Base-by-base conservation (phyloP, 2,329 filamentous ascomycete species). In the Scorias spongiosa region DNA sequence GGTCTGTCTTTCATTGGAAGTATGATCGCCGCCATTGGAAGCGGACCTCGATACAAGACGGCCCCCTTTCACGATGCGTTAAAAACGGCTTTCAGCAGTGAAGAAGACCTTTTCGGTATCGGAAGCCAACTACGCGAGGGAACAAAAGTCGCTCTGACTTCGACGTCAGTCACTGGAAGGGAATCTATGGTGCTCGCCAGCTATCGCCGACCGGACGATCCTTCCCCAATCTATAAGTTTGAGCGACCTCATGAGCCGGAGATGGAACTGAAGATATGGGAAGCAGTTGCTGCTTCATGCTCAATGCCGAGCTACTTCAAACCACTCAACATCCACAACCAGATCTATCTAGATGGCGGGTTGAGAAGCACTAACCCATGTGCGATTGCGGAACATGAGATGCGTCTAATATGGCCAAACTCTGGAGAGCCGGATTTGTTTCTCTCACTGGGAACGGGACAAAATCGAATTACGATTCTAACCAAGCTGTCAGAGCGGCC, bases 321-420 rank as follows among this genome's bases (percentile, higher is more conserved):
- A 47, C 66, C 68, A 6, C 73, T 72, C 57, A 57, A 63, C n/a
- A 51, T 50, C 39, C 68, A 75, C 43, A 59, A 63, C 5, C 61
- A 63, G 3, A 67, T 68, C 0, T 76, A 72, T 47, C 56, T 69
- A 0, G 71, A 74, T 44, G 70, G 70, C 2, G 69, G 64, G 2
- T 55, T 72, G 1, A 64, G 66, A 10, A 66, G 68, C 54, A 68
- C 70, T 46, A 75, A 75, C 38, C 72, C 71, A 2, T 64, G 71
- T 17, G 56, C 59, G 5, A 62, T 74, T 47, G 71, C 72, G 2
- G 66, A 74, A 42, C 56, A 63, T 40, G 71, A 73, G 39, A 48
- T 57, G 18, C 53, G 49, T 14, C 50, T 61, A 2, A 56, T 62
- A 14, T 61, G 59, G 59, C 58, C 59, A 11, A 57, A 60, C 34